Conservation (phyloP, 2,329 filamentous ascomycete genomes). For the Sphaerulina musiva region DNA sequence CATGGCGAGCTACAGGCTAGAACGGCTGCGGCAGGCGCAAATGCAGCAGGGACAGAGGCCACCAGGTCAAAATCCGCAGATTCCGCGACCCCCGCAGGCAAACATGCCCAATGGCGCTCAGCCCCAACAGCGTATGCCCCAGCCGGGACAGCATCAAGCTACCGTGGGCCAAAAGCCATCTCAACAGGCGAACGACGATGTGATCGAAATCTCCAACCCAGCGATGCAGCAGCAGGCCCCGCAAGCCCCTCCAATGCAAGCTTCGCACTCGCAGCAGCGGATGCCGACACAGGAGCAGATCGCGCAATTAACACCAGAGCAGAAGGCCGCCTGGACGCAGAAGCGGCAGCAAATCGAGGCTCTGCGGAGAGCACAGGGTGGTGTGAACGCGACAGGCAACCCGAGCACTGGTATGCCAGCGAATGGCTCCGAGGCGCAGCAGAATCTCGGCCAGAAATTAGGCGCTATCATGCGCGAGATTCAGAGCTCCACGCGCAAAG, state of each 20-base stretch:
- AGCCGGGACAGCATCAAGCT: conserved; percentile 20
- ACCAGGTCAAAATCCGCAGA: conserved; percentile 32
- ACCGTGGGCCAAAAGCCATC: conserved; percentile 22
- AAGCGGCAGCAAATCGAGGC: conserved; percentile 21
- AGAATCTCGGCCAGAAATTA: conserved; percentile 4
- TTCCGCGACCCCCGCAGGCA: conserved; percentile 15
- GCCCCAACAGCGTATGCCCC: conserved; percentile 15
- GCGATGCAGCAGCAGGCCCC: conserved; percentile 19
- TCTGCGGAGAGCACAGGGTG: conserved; percentile 26
- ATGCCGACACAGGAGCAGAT: conserved; percentile 23
- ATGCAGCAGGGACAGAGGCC: conserved; percentile 30
- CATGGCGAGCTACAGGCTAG: conserved; percentile 21
- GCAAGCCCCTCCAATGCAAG: conserved; percentile 30
- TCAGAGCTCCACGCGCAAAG: conserved; percentile 22
- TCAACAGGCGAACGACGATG: conserved; percentile 36
- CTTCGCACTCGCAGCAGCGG: conserved; percentile 18
- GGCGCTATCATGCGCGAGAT: conserved; percentile 21
- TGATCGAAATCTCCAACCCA: conserved; percentile 35
- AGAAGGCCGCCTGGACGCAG: conserved; percentile 4
- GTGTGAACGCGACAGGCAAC: neutral
- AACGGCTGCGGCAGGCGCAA: conserved; percentile 17
- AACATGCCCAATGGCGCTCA: conserved; percentile 10
- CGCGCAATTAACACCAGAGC: conserved; percentile 21
- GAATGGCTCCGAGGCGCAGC: neutral
- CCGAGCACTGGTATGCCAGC: neutral